Evolutionary conservation across 345 rosid genomes (phyloP), one percentile per base, ranked within the genome.

Genomic region (Dipteronia sinensis): DNA sequence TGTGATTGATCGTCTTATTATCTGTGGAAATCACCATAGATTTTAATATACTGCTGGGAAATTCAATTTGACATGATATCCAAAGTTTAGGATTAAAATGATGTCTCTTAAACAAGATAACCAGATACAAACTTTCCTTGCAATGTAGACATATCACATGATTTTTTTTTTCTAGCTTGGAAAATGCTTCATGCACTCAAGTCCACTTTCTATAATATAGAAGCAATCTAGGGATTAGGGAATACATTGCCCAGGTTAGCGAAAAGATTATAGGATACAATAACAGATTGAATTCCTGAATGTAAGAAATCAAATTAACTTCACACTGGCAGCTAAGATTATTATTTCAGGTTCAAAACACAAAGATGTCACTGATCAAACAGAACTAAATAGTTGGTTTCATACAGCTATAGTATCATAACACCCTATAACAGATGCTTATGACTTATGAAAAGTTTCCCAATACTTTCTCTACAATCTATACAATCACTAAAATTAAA

Each of bases 11-110:
- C 62, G 61, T 77, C 79, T 78, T 85, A 69, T 77, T 81, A 74
- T 79, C 95, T 91, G 83, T 64, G 69, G 75, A 80, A 81, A 77
- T 63, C 65, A 76, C 16, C 13, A 65, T 4, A 78, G 59, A 13
- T 53, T 44, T 71, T 72, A 66, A 66, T 69, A 7, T 67, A 31
- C 6, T 38, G 65, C 38, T 40, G 6, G 29, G 16, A 29, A 65
- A 77, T 65, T 73, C 40, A 77, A 62, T 63, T 51, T 67, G 34
- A 22, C 61, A 53, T 27, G 49, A 7, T 17, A 73, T 51, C 47
- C 17, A 67, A 72, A 70, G 69, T 27, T 55, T 15, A 38, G 22
- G 38, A 34, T 34, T 34, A 34, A 34, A 34, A 53, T 29, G n/a
- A 13, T 71, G 25, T 22, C 23, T 49, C 46, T 4, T 15, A 25